phyloP scores from a whole-genome alignment of 108 stramenopile species.

The Cyclotella cryptica region DNA sequence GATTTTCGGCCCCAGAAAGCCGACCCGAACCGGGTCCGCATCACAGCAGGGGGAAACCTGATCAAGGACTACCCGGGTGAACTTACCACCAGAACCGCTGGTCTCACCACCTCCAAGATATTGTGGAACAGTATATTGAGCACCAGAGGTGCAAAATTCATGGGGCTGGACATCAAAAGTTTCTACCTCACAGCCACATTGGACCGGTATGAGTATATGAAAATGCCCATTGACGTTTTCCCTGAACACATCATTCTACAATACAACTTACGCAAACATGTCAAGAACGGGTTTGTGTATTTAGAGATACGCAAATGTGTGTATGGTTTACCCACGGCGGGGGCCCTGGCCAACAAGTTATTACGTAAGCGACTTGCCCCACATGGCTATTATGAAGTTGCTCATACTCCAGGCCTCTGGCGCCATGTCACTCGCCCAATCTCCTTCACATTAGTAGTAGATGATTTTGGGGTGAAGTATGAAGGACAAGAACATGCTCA shows the following conservation, averaged over 20 bases:
- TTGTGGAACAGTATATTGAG: conserved; percentile 53
- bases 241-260: conserved; percentile 35
- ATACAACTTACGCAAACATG: conserved; percentile 16
- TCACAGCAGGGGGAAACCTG: too few species aligned
- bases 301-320: conserved; percentile 31
- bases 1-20: too few species aligned
- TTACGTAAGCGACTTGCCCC: neutral
- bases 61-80: neutral
- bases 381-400: conserved; percentile 27
- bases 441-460: conserved; percentile 52
- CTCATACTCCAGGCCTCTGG: conserved; percentile 52
- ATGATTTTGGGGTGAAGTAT: conserved; percentile 64
- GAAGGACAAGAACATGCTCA: conserved; percentile 24
- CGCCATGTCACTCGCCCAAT: conserved; percentile 18
- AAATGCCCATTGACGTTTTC: conserved; percentile 31
- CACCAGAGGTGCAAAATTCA: conserved; percentile 29
- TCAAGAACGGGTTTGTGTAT: conserved; percentile 19
- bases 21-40: too few species aligned
- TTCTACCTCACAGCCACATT: conserved; percentile 53
- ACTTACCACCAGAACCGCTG: conserved; percentile 31
- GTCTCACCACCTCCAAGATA: conserved; percentile 41
- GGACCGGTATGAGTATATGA: conserved; percentile 47
- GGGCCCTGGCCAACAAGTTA: conserved; percentile 37
- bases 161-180: conserved; percentile 49
- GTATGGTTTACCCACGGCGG: conserved; percentile 55